phyloP scores from a whole-genome alignment of 2,329 filamentous ascomycete species.

The Colletotrichum godetiae region DNA sequence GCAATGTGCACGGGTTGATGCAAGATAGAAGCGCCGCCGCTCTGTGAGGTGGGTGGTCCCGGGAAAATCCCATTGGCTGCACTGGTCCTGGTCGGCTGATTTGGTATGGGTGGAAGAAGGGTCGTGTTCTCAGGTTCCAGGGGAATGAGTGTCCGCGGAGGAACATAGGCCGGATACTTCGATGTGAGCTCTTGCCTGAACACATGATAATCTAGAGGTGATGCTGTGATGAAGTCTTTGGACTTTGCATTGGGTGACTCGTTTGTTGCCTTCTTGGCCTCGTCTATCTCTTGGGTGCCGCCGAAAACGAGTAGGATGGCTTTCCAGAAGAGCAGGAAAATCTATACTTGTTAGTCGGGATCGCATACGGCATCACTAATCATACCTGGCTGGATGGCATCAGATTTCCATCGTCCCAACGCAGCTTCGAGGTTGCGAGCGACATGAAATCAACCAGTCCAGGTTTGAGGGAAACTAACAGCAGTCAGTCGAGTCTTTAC shows the following conservation, averaged over 20 bases:
- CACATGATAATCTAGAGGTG: constrained; percentile 93
- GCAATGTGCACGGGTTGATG: constrained; percentile 98
- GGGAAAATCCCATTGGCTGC: constrained; percentile 72
- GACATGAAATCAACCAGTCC: constrained; percentile 79
- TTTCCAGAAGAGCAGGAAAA: constrained; percentile 92
- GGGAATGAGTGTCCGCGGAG: constrained; percentile 84
- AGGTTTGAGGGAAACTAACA: constrained; percentile 69
- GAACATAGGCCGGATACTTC: constrained; percentile 97
- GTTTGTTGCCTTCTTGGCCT: constrained; percentile 78
- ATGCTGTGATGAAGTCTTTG: constrained; percentile 88
- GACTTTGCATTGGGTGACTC: constrained; percentile 70
- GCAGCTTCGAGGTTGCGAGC: constrained; percentile 73
- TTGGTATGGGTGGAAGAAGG: constrained; percentile 85
- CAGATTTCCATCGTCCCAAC: constrained; percentile 76
- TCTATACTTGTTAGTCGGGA: constrained; percentile 53
- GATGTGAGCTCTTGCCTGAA: constrained; percentile 97
- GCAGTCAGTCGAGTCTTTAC: constrained; percentile 36
- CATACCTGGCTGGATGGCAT: constrained; percentile 73
- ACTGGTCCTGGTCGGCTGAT: constrained; percentile 73
- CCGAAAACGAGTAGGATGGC: constrained; percentile 88
- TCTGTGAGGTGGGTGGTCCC: constrained; percentile 63
- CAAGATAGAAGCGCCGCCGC: constrained; percentile 80
- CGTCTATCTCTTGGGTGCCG: constrained; percentile 77
- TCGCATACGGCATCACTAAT: constrained; percentile 40
- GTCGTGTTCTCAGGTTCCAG: constrained; percentile 92